phyloP scores from a whole-genome alignment of 306 rosid species.

The Styphnolobium japonicum region DNA sequence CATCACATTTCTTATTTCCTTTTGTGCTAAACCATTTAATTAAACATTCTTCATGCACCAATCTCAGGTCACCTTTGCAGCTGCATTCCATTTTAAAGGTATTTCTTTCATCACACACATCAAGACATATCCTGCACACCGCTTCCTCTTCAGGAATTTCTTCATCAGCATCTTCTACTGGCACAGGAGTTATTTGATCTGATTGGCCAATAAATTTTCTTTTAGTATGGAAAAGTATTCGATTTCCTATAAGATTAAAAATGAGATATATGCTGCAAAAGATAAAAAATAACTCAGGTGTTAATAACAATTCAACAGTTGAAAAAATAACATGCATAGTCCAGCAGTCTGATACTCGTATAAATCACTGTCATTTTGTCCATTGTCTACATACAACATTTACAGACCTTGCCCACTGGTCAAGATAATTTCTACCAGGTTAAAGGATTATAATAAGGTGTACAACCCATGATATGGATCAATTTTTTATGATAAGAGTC shows the following conservation, averaged over 20 bases:
- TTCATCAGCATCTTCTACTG: constrained; percentile 66
- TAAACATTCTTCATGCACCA: constrained; percentile 84
- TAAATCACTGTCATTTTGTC: not conserved
- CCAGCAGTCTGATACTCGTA: constrained; percentile 13
- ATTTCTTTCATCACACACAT: constrained; percentile 77
- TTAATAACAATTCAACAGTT: not conserved
- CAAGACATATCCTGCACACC: constrained; percentile 90
- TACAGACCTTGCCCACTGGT: not conserved
- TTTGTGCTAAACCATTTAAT: constrained; percentile 82
- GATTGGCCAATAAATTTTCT: constrained; percentile 26
- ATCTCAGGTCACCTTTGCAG: constrained; percentile 91
- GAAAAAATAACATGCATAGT: not conserved
- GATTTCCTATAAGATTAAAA: not conserved
- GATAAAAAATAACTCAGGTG: not conserved
- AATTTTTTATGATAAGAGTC: not conserved
- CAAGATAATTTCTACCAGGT: not conserved
- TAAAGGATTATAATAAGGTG: not conserved
- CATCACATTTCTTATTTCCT: constrained; percentile 89
- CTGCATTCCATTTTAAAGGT: constrained; percentile 97
- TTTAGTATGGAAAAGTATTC: not conserved
- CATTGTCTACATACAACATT: not conserved
- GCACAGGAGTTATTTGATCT: constrained; percentile 76
- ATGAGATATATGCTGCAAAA: not conserved
- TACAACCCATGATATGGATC: not conserved
- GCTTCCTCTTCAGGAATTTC: constrained; percentile 99